Conservation (phyloP, 2,329 filamentous ascomycete species). For the Eutypa lata region DNA sequence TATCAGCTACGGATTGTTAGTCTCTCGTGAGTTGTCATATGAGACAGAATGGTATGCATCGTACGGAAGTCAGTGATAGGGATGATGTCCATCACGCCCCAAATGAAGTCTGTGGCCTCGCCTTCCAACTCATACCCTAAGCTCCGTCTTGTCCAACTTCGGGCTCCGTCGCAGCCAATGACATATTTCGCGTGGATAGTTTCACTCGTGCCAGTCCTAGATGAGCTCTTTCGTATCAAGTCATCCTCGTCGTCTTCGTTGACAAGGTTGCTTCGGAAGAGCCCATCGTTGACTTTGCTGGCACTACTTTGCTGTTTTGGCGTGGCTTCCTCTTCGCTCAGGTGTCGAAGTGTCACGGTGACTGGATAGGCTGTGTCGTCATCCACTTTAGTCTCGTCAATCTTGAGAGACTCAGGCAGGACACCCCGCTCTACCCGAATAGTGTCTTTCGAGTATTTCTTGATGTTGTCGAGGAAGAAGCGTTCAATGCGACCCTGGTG, state of each 20-base stretch:
- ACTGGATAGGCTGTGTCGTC: constrained; percentile 57
- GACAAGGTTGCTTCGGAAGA: constrained; percentile 57
- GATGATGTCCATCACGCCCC: constrained; percentile 37
- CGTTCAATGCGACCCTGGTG: constrained; percentile 70
- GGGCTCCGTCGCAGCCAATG: constrained; percentile 21
- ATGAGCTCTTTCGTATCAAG: constrained; percentile 31
- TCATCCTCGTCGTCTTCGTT: constrained; percentile 55
- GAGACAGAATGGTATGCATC: too few relatives aligned
- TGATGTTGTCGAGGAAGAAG: constrained; percentile 62
- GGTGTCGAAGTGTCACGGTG: constrained; percentile 53
- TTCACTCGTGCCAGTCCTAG: constrained; percentile 15
- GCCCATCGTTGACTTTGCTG: constrained; percentile 45
- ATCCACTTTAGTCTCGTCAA: constrained; percentile 49
- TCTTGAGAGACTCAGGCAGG: constrained; percentile 51
- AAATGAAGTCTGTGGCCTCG: constrained; percentile 47
- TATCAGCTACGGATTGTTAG: constrained; percentile 35
- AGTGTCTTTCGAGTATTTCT: constrained; percentile 43
- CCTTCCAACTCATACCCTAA: constrained; percentile 45
- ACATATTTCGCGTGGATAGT: constrained; percentile 29
- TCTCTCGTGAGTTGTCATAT: background rate
- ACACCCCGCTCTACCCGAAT: constrained; percentile 59
- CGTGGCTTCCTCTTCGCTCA: constrained; percentile 56
- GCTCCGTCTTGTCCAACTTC: constrained; percentile 19
- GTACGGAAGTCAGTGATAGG: constrained; percentile 42
- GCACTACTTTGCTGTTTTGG: constrained; percentile 35